Base-by-base conservation (phyloP, 169 alveolate genomes). In the Sarcocystis neurona region DNA sequence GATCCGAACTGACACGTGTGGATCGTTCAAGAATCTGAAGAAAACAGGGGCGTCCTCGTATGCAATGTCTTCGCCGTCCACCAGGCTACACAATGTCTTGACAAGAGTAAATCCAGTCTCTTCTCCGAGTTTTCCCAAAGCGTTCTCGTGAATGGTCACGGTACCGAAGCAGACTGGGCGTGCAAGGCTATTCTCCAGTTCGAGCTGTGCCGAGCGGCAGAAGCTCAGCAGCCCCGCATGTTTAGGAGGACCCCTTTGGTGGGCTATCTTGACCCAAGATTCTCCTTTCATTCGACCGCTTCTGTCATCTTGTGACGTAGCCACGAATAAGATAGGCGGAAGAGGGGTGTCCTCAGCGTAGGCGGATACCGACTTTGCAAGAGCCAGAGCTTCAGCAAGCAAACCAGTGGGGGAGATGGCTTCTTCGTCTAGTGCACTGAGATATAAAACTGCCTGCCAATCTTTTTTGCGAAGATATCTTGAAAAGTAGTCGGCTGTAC, bases 171-270 rank as follows among this genome's bases (percentile, higher is more conserved):
- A 43, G 3, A 66, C 91, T n/a, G 88, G 88, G 18, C 88, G 78
- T 20, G 79, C 88, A 27, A 82, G 56, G 41, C 30, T 82, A n/a
- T 82, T 85, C 44, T 85, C 90, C 44, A 87, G 56, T 39, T 87
- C 91, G 78, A 92, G 92, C 48, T 70, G 88, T 32, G 92, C 91
- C 27, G 94, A 88, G 32, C 87, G 79, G 70, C 90, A 84, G 53
- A 92, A 87, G 10, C 94, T 93, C 92, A 92, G 90, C 60, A 92
- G 82, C 6, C 95, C 95, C 0, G 94, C 88, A 46, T 90, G 87
- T 32, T 39, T n/a, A 47, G 94, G 92, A 27, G 34, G 53, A 56
- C n/a, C n/a, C n/a, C n/a, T n/a, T n/a, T n/a, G 8, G 75, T n/a
- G 43, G 75, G 75, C 41, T 30, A 37, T 63, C 46, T n/a, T 0